phyloP scores from a whole-genome alignment of 2,329 filamentous ascomycete species.

The Sarocladiaceae sp. region DNA sequence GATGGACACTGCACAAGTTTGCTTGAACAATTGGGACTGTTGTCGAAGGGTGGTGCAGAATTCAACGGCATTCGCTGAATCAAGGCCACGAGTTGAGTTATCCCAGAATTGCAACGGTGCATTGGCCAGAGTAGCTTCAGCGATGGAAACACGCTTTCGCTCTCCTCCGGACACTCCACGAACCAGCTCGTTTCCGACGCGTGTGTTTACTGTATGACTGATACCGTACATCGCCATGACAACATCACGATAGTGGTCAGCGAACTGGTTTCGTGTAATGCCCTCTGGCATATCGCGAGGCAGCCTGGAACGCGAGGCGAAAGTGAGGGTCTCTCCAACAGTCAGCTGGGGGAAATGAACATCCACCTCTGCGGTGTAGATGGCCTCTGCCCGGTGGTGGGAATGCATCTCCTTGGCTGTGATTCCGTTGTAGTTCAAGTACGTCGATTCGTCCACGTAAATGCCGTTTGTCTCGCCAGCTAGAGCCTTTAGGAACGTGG shows the following conservation, averaged over 20 bases:
- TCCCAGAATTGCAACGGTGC: slow-evolving; percentile 64
- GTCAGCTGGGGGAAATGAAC: slow-evolving; percentile 74
- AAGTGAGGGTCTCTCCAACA: slow-evolving; percentile 75
- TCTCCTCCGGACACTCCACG: slow-evolving; percentile 73
- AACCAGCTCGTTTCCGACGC: slow-evolving; percentile 72
- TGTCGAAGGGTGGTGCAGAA: slow-evolving; percentile 68
- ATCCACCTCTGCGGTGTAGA: slow-evolving; percentile 82
- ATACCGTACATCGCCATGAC: slow-evolving; percentile 75
- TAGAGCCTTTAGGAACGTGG: slow-evolving; percentile 69
- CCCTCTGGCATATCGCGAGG: slow-evolving; percentile 58
- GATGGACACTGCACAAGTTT: slow-evolving; percentile 66
- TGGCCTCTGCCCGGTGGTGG: slow-evolving; percentile 76
- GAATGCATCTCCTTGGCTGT: slow-evolving; percentile 71
- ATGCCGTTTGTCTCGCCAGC: slow-evolving; percentile 81
- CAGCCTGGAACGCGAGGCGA: slow-evolving; percentile 67
- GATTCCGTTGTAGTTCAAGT: slow-evolving; percentile 79
- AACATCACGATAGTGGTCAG: slow-evolving; percentile 63
- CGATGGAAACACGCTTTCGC: slow-evolving; percentile 62
- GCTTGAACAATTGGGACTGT: slow-evolving; percentile 62
- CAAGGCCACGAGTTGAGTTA: slow-evolving; percentile 70
- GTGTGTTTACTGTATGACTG: slow-evolving; percentile 68
- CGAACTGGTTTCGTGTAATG: slow-evolving; percentile 48
- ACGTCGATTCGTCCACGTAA: slow-evolving; percentile 62
- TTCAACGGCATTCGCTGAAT: slow-evolving; percentile 71
- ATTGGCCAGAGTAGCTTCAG: slow-evolving; percentile 54